Evolutionary conservation across 495 filamentous ascomycete species (phyloP).

Genomic region (Usnea hakonensis): DNA sequence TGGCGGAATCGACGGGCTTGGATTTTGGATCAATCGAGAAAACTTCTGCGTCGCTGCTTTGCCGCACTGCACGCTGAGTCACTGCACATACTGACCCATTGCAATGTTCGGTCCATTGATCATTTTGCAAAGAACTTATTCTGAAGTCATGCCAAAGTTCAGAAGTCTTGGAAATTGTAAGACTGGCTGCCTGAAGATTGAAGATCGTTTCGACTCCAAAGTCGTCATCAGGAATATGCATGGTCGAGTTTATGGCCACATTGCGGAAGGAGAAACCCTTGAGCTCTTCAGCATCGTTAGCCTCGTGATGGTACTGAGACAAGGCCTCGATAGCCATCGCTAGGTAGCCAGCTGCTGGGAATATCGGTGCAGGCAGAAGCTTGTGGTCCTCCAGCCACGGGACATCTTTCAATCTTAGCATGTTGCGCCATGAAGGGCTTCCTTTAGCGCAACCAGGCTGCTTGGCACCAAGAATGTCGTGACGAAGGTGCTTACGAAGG

Average conservation of each 20-base stretch:
- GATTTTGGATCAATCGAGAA: background rate
- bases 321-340: conserved; percentile 51
- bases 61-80: too few relatives aligned
- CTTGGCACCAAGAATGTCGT: conserved; percentile 31
- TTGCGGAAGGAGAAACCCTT: conserved; percentile 18
- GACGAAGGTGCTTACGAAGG: conserved; percentile 21
- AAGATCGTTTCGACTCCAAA: conserved; percentile 21
- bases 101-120: conserved; percentile 7
- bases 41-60: background rate
- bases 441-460: conserved; percentile 19
- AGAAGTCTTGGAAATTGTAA: conserved; percentile 6
- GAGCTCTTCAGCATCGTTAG: background rate
- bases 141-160: conserved; percentile 16
- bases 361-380: background rate
- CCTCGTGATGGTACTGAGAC: conserved; percentile 20
- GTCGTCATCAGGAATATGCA: conserved; percentile 24
- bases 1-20: background rate
- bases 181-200: conserved; percentile 15
- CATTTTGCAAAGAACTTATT: conserved; percentile 12
- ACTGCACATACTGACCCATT: conserved; percentile 6
- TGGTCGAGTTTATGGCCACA: conserved; percentile 14
- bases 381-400: conserved; percentile 24
- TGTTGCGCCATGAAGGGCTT: conserved; percentile 33
- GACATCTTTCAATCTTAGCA: conserved; percentile 24
- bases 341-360: conserved; percentile 41